Percentiles rank a stretch among this genome's conserved stretches.
These are phyloP conservation scores for Prototheca cutis DNA, from an alignment of 163 green algal genomes.

Conservation along the genomic window DNA sequence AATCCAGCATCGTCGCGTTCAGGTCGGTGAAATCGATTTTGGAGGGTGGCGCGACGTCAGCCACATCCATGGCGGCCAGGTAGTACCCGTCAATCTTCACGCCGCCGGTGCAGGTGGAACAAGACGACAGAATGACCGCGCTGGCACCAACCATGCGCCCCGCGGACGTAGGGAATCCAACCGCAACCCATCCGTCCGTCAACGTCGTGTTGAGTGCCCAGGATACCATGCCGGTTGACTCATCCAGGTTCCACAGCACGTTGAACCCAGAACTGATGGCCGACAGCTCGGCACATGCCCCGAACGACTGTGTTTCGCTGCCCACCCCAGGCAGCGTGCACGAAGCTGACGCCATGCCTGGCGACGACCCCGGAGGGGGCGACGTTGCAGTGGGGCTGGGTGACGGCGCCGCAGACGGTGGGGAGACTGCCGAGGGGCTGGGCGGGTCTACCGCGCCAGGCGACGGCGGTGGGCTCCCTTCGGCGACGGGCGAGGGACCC, in stretches of 20 bases:
- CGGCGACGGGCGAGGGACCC: neutral
- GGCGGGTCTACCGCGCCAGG: neutral
- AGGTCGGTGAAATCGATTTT: neutral
- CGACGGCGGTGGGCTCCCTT: neutral
- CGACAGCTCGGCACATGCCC: neutral
- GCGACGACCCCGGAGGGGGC: neutral
- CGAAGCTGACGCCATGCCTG: neutral
- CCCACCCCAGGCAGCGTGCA: constrained; percentile 10
- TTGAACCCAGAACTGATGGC: neutral
- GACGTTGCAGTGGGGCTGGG: neutral
- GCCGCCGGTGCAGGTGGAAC: constrained; percentile 3
- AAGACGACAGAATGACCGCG: constrained; percentile 10
- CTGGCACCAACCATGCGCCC: constrained; percentile 12
- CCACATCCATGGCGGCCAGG: neutral
- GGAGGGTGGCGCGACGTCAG: neutral
- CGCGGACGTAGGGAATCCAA: constrained; percentile 14
- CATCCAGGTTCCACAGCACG: constrained; percentile 6
- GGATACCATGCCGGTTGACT: neutral
- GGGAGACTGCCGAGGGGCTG: neutral
- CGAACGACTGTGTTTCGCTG: neutral
- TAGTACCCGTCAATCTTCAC: neutral
- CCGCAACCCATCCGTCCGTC: constrained; percentile 5
- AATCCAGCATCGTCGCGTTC: neutral
- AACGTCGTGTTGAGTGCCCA: constrained; percentile 1
- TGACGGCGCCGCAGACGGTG: neutral